Conservation (phyloP, 345 rosid genomes). For the Ceriops zippeliana region DNA sequence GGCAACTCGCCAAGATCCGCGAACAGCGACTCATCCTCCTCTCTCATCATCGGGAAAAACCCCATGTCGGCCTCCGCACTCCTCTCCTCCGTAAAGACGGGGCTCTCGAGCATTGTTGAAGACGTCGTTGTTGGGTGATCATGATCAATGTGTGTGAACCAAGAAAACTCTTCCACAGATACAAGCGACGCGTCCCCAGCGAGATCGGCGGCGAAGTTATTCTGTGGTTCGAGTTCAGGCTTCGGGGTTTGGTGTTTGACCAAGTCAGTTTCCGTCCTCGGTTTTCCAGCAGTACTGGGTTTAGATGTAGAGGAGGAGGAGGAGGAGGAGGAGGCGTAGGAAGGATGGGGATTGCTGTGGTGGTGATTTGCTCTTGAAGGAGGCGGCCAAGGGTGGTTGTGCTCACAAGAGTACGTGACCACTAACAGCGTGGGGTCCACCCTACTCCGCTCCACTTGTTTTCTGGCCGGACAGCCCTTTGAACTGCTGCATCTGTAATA, state of each 20-base stretch:
- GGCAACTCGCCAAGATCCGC: constrained; percentile 98
- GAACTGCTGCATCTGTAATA: constrained; percentile 95
- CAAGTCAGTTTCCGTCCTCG: constrained; percentile 9
- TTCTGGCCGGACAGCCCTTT: constrained; percentile 94
- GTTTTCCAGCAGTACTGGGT: neutral
- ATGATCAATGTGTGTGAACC: constrained; percentile 71
- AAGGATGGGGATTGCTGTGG: constrained; percentile 10
- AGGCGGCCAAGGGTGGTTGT: constrained; percentile 89
- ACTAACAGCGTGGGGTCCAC: constrained; percentile 81
- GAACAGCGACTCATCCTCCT: constrained; percentile 83
- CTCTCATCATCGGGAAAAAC: constrained; percentile 36
- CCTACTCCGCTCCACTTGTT: constrained; percentile 90
- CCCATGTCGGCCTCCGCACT: constrained; percentile 25
- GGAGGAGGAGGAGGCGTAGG: constrained; percentile 6
- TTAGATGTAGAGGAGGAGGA: constrained; percentile 9
- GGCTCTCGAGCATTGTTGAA: constrained; percentile 66
- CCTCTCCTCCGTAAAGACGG: constrained; percentile 45
- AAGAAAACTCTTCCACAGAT: constrained; percentile 57
- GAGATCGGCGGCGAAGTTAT: constrained; percentile 49
- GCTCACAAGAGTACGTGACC: constrained; percentile 86
- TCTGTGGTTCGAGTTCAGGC: constrained; percentile 36
- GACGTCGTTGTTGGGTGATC: constrained; percentile 40
- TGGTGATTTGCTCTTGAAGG: constrained; percentile 51
- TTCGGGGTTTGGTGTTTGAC: constrained; percentile 8
- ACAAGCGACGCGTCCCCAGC: constrained; percentile 37